These are phyloP conservation scores for Populus tomentosa DNA, from an alignment of 441 rosid species.

Conservation along the genomic window DNA sequence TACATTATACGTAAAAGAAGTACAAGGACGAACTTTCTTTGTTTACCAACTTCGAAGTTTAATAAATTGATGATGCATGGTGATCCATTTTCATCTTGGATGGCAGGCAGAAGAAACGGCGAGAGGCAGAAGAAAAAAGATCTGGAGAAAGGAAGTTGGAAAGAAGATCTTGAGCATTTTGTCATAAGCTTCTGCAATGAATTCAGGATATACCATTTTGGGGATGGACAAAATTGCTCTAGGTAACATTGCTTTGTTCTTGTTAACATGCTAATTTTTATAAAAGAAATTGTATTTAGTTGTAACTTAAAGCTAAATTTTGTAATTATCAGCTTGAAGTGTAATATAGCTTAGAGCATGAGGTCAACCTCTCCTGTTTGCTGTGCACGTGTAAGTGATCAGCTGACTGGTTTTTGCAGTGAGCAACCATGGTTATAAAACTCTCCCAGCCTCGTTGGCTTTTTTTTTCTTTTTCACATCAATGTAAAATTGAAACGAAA, in stretches of 20 bases:
- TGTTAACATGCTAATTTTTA: not conserved
- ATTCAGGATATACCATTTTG: not conserved
- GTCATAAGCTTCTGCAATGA: not conserved
- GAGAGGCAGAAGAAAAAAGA: constrained; percentile 79
- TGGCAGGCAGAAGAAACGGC: constrained; percentile 79
- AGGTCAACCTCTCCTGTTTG: not conserved
- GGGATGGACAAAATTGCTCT: not conserved
- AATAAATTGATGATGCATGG: constrained; percentile 3
- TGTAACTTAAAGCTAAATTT: not conserved
- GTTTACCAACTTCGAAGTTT: not conserved
- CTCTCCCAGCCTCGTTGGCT: too few species aligned
- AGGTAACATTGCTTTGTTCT: not conserved
- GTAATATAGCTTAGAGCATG: constrained; percentile 11
- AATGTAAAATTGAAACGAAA: too few species aligned
- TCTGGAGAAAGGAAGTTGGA: constrained; percentile 69
- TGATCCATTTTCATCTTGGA: not conserved
- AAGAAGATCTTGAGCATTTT: constrained; percentile 53
- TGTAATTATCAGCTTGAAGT: constrained; percentile 3
- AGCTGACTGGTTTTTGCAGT: too few species aligned
- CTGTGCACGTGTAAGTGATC: not conserved
- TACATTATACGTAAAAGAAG: not conserved
- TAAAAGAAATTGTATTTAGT: not conserved
- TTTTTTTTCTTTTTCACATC: too few species aligned
- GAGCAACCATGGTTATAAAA: not conserved
- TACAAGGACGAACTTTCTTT: not conserved